A percentile compares a stretch with the other conserved stretches of the same genome.
These are phyloP conservation scores for Endotrypanum monterogeii DNA, from an alignment of 208 protist genomes.

Conservation along the genomic window DNA sequence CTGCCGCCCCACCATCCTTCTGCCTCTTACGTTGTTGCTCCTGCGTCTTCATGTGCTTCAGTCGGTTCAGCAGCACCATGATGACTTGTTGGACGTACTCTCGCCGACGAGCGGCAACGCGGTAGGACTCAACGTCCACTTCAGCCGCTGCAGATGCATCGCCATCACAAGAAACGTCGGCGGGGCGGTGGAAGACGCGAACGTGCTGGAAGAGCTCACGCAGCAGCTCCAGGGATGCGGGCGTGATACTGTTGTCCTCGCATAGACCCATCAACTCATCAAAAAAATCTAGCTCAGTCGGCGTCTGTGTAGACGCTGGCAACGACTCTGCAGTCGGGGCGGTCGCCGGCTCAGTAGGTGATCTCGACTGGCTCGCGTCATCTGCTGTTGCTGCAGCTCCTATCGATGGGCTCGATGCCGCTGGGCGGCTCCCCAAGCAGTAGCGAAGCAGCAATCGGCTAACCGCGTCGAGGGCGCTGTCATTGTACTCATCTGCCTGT, in stretches of 20 bases:
- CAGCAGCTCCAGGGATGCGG: conserved; percentile 48
- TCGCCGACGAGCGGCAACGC: conserved; percentile 35
- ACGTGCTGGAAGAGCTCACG: conserved; percentile 64
- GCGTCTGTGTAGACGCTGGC: conserved; percentile 17
- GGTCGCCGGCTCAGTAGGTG: not conserved
- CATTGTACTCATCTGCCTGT: conserved; percentile 30
- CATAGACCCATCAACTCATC: conserved; percentile 43
- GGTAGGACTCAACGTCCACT: conserved; percentile 25
- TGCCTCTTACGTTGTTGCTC: conserved; percentile 33
- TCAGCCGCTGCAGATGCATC: not conserved
- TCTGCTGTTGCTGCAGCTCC: conserved; percentile 17
- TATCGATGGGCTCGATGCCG: conserved; percentile 3
- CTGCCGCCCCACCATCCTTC: not conserved
- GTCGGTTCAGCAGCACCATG: conserved; percentile 57
- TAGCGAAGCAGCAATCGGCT: conserved; percentile 56
- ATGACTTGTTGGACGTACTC: conserved; percentile 71
- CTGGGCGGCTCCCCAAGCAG: conserved; percentile 25
- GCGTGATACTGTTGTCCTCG: conserved; percentile 37
- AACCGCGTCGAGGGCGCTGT: conserved; percentile 50
- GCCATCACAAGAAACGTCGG: not conserved
- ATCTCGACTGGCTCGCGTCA: not conserved
- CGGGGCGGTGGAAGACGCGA: conserved; percentile 36
- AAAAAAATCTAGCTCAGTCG: conserved; percentile 44
- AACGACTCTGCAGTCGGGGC: conserved; percentile 6
- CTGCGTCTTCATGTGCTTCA: conserved; percentile 53